Percentiles rank a stretch among this genome's conserved stretches.
phyloP scores from a whole-genome alignment of 371 early-diverging fungal species.

The Zopfochytrium polystomum region DNA sequence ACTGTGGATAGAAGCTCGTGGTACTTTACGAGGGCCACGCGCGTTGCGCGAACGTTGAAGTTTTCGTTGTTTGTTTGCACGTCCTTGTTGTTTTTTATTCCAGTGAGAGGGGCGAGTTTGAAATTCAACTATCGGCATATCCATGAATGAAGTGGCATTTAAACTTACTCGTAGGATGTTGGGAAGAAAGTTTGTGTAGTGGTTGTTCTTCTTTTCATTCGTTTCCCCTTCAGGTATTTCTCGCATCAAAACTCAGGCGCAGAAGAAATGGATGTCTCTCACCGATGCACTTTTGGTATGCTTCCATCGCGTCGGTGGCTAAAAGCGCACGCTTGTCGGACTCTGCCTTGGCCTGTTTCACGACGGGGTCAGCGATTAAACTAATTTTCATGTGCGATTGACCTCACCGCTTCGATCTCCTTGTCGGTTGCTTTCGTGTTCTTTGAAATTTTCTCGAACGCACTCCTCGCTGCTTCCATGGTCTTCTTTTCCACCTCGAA shows the following conservation, averaged over 20 bases:
- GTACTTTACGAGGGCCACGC: slow-evolving; percentile 27
- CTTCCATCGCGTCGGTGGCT: slow-evolving; percentile 31
- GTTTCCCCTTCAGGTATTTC: slow-evolving; percentile 31
- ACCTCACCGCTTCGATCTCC: slow-evolving; percentile 34
- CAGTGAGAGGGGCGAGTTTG: not conserved
- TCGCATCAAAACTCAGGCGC: not conserved
- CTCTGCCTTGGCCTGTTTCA: slow-evolving; percentile 30
- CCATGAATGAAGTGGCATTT: no score
- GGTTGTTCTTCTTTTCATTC: slow-evolving; percentile 37
- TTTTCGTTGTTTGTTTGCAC: slow-evolving; percentile 40
- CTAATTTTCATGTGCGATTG: not conserved
- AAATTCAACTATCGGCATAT: not conserved
- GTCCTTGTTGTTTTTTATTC: slow-evolving; percentile 16
- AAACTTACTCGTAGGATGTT: slow-evolving; percentile 33
- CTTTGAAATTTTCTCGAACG: slow-evolving; percentile 27
- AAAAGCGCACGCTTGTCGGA: slow-evolving; percentile 37
- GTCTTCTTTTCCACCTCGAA: slow-evolving; percentile 38
- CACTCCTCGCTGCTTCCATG: slow-evolving; percentile 33
- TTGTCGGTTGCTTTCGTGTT: slow-evolving; percentile 40
- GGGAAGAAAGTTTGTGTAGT: slow-evolving; percentile 32
- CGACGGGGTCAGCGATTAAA: not conserved
- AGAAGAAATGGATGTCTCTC: not conserved
- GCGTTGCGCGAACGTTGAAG: slow-evolving; percentile 27
- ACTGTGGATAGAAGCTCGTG: slow-evolving; percentile 26
- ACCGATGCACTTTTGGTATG: slow-evolving; percentile 39